Base-by-base conservation (phyloP, 1,284 basidiomycete genomes). In the Anthracocystis walkeri region DNA sequence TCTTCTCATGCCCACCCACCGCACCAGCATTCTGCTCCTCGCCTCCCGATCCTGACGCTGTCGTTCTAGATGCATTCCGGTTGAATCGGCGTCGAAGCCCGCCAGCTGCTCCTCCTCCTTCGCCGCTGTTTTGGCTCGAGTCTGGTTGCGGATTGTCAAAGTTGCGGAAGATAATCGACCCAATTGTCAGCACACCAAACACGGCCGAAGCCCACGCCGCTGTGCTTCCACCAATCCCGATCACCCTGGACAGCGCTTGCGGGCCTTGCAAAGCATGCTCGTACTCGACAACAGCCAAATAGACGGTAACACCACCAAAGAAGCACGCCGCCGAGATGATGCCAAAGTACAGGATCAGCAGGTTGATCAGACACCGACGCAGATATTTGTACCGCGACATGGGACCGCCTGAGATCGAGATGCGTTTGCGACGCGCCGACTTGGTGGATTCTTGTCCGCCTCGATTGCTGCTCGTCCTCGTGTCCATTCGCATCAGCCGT, bases 301-400 rank as follows among this genome's bases (percentile, higher is more conserved):
- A 64, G 50, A 72, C 60, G 7, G 78, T 62, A 16, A 72, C 31
- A 16, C 46, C 59, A 14, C 77, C 56, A 21, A 75, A 81, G 29
- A 62, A 56, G 55, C 58, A 58, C 11, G 78, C 79, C 2, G 65
- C 79, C n/a, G 62, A 56, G 29, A 74, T 77, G 56, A 81, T 76
- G 54, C 75, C 68, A 25, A 72, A n/a, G 55, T 80, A 80, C 16
- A 81, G 65, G 20, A 81, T 66, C 21, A 73, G 53, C 20, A 81
- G 61, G 56, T 79, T 80, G 59, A 79, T 58, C 51, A 78, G 52
- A 48, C 79, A 81, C 7, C 79, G 49, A 5, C 79, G 75, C 41
- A 81, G 62, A 66, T 81, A 80, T 44, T 56, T 65, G 63, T 75
- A 79, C 20, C 67, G 46, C 6, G 62, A 41, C 46, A 61, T 54